Evolutionary conservation across 352 stramenopile species (phyloP).

Genomic region (Pythium oligandrum): DNA sequence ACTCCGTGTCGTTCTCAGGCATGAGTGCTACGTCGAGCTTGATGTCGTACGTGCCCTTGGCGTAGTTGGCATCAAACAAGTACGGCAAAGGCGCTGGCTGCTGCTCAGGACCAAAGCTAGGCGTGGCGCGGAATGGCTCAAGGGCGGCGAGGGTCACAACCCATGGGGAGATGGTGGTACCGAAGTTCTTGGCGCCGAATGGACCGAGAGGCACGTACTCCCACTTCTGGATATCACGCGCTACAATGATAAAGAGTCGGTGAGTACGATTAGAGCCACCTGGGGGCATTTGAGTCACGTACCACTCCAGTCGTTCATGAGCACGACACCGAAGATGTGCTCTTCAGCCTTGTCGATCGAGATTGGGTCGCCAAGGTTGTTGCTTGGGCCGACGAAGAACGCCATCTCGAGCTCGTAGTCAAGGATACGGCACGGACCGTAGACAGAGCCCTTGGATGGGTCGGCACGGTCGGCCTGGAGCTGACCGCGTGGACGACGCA

Average conservation of each 20-base stretch:
- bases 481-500: constrained; percentile 89
- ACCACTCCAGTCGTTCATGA: constrained; percentile 99
- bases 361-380: constrained; percentile 87
- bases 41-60: constrained; percentile 85
- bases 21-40: constrained; percentile 73
- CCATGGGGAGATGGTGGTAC: constrained; percentile 95
- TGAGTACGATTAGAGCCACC: not conserved
- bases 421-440: constrained; percentile 86
- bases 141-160: constrained; percentile 94
- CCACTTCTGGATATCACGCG: constrained; percentile 93
- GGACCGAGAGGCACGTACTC: constrained; percentile 97
- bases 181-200: constrained; percentile 97
- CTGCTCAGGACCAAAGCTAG: constrained; percentile 87
- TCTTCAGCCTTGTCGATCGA: constrained; percentile 88
- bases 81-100: constrained; percentile 90
- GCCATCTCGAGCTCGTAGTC: constrained; percentile 98
- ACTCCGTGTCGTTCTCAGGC: constrained; percentile 46
- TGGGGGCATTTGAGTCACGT: constrained; percentile 2
- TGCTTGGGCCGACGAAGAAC: constrained; percentile 91
- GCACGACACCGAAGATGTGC: constrained; percentile 95
- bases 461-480: constrained; percentile 89
- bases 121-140: constrained; percentile 89
- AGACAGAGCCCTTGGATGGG: constrained; percentile 89
- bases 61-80: constrained; percentile 91
- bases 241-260: constrained; percentile 17